phyloP scores from a whole-genome alignment of 768 basidiomycete genomes.

The Cubamyces lactineus region DNA sequence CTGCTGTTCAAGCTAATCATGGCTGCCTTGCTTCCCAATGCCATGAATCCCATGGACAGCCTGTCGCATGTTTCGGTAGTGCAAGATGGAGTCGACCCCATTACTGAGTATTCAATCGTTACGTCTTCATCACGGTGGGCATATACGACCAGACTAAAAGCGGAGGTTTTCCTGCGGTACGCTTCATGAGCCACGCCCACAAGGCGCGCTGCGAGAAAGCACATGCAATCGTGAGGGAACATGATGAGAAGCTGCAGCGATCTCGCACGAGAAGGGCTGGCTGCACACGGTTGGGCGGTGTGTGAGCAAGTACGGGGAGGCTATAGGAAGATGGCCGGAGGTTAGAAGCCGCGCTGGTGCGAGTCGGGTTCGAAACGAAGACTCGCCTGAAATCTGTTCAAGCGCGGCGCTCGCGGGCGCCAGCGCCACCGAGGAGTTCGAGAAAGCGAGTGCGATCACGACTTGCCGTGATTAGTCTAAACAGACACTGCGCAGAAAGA shows the following conservation, averaged over 20 bases:
- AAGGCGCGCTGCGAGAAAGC: background rate
- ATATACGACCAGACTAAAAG: too few relatives aligned
- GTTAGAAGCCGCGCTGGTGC: constrained; percentile 10
- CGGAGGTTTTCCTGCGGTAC: background rate
- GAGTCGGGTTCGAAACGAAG: constrained; percentile 1
- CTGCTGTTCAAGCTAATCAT: too few relatives aligned
- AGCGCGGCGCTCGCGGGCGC: constrained; percentile 6
- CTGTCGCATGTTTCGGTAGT: background rate
- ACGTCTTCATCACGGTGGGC: too few relatives aligned
- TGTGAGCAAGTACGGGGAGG: background rate
- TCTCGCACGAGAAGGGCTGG: constrained; percentile 6
- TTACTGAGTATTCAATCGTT: too few relatives aligned
- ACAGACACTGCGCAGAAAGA: constrained; percentile 6
- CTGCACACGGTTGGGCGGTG: constrained; percentile 3
- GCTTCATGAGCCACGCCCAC: background rate
- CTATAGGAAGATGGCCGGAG: constrained; percentile 2
- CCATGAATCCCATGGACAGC: background rate
- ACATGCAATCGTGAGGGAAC: background rate
- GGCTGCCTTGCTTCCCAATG: too few relatives aligned
- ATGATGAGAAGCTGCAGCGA: constrained; percentile 1
- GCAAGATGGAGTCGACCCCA: background rate
- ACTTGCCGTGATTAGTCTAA: constrained; percentile 20
- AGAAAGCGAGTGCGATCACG: constrained; percentile 16
- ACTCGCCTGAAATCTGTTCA: constrained; percentile 13
- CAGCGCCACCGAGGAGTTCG: constrained; percentile 13